phyloP scores from a whole-genome alignment of 768 basidiomycete genomes.

The Pleurotus cornucopiae region DNA sequence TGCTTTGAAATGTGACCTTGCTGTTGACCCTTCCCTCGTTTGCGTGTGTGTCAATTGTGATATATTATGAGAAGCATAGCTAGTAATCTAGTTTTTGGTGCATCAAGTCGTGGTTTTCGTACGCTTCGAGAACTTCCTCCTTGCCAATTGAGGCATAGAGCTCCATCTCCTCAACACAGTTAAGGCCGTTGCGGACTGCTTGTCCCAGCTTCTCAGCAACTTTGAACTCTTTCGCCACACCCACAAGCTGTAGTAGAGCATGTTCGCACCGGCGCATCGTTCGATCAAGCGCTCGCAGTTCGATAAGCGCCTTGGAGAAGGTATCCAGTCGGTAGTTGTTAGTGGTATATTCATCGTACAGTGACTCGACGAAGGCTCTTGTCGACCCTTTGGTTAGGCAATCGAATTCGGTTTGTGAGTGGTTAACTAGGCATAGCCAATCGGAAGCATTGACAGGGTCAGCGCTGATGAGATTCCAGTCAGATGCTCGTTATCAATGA shows the following conservation, averaged over 20 bases:
- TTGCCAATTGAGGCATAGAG: background rate
- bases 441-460: background rate
- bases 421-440: background rate
- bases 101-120: background rate
- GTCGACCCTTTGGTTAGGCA: background rate
- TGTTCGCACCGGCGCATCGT: background rate
- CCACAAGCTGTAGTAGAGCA: background rate
- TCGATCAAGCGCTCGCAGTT: background rate
- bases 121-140: background rate
- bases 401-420: background rate
- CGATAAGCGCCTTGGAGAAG: background rate
- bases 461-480: background rate
- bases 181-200: background rate
- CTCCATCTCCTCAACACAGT: background rate
- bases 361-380: background rate
- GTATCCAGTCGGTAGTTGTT: background rate
- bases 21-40: too few relatives aligned
- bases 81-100: background rate
- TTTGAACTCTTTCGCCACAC: background rate
- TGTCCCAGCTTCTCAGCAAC: background rate
- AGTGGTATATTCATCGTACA: background rate
- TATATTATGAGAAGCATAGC: too few relatives aligned
- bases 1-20: too few relatives aligned
- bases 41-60: too few relatives aligned
- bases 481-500: background rate